phyloP scores from a whole-genome alignment of 352 stramenopile species.

The Globisporangium irregulare region DNA sequence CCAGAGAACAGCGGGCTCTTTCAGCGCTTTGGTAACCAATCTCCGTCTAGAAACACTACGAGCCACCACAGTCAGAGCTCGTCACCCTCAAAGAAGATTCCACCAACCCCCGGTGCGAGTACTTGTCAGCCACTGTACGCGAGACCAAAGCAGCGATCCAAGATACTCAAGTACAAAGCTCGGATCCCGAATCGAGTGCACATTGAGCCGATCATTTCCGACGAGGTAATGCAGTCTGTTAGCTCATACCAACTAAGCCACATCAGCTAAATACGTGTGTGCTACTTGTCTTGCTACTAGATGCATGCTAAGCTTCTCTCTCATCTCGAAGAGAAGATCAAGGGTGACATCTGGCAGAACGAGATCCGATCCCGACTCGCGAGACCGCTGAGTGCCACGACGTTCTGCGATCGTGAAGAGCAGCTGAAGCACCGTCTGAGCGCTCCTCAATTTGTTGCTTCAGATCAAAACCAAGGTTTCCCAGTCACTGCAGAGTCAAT shows the following conservation, averaged over 20 bases:
- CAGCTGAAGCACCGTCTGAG: constrained; percentile 36
- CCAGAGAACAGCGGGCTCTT: not conserved
- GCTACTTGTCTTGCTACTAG: constrained; percentile 12
- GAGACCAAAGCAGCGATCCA: constrained; percentile 1
- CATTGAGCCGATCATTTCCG: constrained; percentile 13
- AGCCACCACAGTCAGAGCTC: not conserved
- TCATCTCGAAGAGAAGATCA: constrained; percentile 40
- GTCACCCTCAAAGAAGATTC: not conserved
- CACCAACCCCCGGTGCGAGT: not conserved
- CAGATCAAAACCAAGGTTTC: not conserved
- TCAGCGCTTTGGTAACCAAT: not conserved
- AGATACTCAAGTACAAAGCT: constrained; percentile 1
- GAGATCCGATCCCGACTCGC: constrained; percentile 49
- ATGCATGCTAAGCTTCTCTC: constrained; percentile 34
- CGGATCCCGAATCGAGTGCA: not conserved
- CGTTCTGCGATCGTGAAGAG: constrained; percentile 39
- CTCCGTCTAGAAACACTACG: not conserved
- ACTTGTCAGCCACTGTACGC: constrained; percentile 1
- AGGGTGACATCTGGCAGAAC: constrained; percentile 51
- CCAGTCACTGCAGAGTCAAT: not conserved
- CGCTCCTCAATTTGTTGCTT: constrained; percentile 20
- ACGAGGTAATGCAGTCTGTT: not conserved
- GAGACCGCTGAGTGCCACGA: constrained; percentile 44
- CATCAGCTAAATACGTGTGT: no score
- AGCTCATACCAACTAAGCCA: not conserved